A percentile compares a stretch with the other conserved stretches of the same genome.
Conservation (phyloP, 2,329 filamentous ascomycete species). For the Sclerotiophoma versabilis region DNA sequence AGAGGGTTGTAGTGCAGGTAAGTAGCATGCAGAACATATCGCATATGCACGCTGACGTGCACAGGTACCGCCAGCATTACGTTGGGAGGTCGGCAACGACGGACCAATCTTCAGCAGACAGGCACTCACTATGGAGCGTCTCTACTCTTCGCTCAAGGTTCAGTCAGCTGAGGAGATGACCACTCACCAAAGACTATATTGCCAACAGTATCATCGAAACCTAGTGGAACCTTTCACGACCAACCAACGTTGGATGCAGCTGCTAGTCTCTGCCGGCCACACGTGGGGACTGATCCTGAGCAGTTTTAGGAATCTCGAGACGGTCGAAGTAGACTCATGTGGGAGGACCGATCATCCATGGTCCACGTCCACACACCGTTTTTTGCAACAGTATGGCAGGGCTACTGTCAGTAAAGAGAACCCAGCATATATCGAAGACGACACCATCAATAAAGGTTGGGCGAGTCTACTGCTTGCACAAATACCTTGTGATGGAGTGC, state of each 20-base stretch:
- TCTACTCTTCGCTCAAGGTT: conserved; percentile 7
- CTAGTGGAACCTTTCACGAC: background rate
- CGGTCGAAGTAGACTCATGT: background rate
- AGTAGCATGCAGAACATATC: background rate
- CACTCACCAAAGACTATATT: background rate
- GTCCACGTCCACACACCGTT: background rate
- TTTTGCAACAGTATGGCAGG: background rate
- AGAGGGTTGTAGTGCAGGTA: background rate
- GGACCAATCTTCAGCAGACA: conserved; percentile 8
- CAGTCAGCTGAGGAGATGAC: background rate
- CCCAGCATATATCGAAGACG: conserved; percentile 16
- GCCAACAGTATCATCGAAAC: background rate
- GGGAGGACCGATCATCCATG: background rate
- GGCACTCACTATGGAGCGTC: conserved; percentile 13
- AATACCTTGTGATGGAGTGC: conserved; percentile 4
- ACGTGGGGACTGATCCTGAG: background rate
- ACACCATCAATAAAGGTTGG: conserved; percentile 22
- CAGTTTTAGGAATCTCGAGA: background rate
- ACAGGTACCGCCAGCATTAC: conserved; percentile 25
- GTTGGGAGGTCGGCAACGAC: conserved; percentile 19
- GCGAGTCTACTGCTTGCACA: conserved; percentile 15
- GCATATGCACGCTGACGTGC: background rate
- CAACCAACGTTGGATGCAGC: background rate
- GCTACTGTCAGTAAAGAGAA: background rate
- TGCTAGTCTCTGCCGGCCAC: background rate